Percentiles rank a stretch among this genome's conserved stretches.
phyloP scores from a whole-genome alignment of 2,329 filamentous ascomycete species.

The Teratosphaeria zuluensis region DNA sequence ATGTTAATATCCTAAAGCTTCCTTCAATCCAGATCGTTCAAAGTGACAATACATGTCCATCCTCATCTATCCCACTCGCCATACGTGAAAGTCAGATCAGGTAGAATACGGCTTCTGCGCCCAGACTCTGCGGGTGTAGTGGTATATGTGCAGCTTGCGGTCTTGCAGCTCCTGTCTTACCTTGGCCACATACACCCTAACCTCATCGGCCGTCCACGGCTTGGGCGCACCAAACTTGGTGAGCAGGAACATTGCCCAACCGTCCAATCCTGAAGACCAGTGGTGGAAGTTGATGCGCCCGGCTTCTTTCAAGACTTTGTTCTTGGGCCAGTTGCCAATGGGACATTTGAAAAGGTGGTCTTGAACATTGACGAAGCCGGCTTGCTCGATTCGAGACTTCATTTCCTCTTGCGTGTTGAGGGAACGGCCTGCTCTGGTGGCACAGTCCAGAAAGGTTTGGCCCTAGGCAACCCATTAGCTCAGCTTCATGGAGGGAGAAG shows the following conservation, averaged over 20 bases:
- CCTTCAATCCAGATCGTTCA: neutral
- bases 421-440: neutral
- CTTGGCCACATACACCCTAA: slow-evolving; percentile 1
- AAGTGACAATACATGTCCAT: neutral
- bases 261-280: neutral
- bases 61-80: neutral
- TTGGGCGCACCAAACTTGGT: neutral
- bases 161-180: slow-evolving; percentile 1
- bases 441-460: slow-evolving; percentile 1
- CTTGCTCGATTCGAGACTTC: slow-evolving; percentile 1
- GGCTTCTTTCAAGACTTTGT: slow-evolving; percentile 1
- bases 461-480: neutral
- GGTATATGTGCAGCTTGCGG: neutral
- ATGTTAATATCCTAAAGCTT: neutral
- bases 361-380: slow-evolving; percentile 1
- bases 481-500: neutral
- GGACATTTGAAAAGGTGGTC: slow-evolving; percentile 2
- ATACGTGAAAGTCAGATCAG: neutral
- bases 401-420: neutral
- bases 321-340: neutral
- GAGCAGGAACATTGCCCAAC: slow-evolving; percentile 1
- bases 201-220: slow-evolving; percentile 1
- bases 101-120: neutral
- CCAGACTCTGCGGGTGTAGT: neutral
- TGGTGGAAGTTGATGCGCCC: slow-evolving; percentile 1